phyloP scores from a whole-genome alignment of 768 basidiomycete species.

The Dendrothele bispora region DNA sequence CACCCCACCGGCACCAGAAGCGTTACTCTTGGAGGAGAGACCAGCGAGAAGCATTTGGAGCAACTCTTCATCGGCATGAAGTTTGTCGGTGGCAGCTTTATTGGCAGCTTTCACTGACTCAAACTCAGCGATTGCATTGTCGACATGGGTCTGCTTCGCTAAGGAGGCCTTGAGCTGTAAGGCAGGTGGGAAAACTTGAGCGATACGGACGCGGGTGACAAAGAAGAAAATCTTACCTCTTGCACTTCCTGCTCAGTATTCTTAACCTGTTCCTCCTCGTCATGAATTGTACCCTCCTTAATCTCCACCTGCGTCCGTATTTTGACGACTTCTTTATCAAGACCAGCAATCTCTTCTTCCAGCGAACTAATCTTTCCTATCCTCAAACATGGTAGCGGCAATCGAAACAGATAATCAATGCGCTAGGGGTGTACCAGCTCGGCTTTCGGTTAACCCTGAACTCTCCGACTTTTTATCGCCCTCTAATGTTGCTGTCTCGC shows the following conservation, averaged over 20 bases:
- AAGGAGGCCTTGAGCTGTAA: slow-evolving; percentile 23
- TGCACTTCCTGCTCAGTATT: slow-evolving; percentile 54
- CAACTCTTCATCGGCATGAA: slow-evolving; percentile 84
- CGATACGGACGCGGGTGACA: background rate
- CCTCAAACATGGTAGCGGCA: too few relatives aligned
- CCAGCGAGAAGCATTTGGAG: slow-evolving; percentile 94
- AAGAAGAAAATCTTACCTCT: slow-evolving; percentile 46
- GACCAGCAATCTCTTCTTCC: slow-evolving; percentile 73
- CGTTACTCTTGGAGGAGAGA: slow-evolving; percentile 68
- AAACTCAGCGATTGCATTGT: slow-evolving; percentile 53
- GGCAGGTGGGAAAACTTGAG: background rate
- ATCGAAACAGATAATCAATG: too few relatives aligned
- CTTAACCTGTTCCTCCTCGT: slow-evolving; percentile 67
- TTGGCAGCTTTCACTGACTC: slow-evolving; percentile 69
- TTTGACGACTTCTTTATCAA: slow-evolving; percentile 82
- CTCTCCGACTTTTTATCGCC: too few relatives aligned
- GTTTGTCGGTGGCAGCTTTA: slow-evolving; percentile 53
- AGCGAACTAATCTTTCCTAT: slow-evolving; percentile 88
- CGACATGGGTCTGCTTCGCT: slow-evolving; percentile 63
- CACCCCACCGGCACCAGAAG: slow-evolving; percentile 81
- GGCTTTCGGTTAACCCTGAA: background rate
- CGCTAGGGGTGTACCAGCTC: slow-evolving; percentile 3
- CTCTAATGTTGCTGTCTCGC: background rate
- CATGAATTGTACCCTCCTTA: slow-evolving; percentile 68
- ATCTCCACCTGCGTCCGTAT: slow-evolving; percentile 85